Evolutionary conservation across 1,284 basidiomycete species (phyloP), one percentile per base, ranked within the genome.

Genomic region (Calocybe gambosa): DNA sequence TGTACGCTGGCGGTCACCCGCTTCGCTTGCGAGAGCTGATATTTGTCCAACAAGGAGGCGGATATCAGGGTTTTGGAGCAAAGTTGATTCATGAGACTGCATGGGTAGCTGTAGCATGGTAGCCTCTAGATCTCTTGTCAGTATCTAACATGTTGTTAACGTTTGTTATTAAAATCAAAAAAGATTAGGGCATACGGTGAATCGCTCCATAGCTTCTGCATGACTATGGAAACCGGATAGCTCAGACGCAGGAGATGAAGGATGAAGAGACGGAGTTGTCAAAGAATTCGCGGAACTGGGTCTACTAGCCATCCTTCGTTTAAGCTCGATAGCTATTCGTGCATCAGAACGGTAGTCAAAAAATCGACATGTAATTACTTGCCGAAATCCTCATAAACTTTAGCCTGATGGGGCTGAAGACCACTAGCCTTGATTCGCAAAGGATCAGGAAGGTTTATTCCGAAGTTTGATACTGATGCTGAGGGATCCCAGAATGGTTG

Each of bases 381-480:
- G 79, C 87, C 82, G 60, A 99, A 98, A 60, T 98, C 95, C 57
- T 98, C 93, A 66, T 99, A 99, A 3, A 99, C 93, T 45, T 82
- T 80, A 35, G 87, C 70, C 66, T 99, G 96, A 53, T 82, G 78
- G 15, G 80, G 73, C 51, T 89, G 84, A 3, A 99, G 73, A 39
- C 95, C 96, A 37, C 77, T 83, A 7, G 84, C 74, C 57, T 89
- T 89, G 59, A 99, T 81, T 23, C 93, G 82, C 35, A 99, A 72
- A 19, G 89, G 85, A 60, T 98, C 93, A 0, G 96, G 96, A 26
- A 99, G 77, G 45, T 77, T 83, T 1, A 80, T 72, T 25, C 85
- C 79, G 58, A 93, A 93, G 56, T 82, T 85, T 26, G 85, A 80
- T 15, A 80, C 77, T 19, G 83, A 78, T 26, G 79, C 77, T 15